Conservation (phyloP, 192 early-diverging fungal genomes). For the Coemansia aciculifera region DNA sequence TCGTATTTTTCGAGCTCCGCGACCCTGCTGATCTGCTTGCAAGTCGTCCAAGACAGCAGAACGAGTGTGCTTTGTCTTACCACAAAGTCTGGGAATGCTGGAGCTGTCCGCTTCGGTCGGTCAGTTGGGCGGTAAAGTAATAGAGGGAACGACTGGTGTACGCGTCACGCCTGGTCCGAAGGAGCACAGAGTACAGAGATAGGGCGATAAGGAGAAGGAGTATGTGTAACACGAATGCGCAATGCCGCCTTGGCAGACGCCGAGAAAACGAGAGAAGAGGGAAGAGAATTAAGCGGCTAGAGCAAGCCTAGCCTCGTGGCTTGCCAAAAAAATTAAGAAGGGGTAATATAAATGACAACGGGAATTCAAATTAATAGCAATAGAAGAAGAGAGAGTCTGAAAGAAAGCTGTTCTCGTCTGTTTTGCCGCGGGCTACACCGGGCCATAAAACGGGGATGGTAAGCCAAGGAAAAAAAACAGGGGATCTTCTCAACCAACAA, state of each 20-base stretch:
- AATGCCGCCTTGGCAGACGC: not conserved
- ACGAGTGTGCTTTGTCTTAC: not conserved
- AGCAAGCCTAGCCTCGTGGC: slow-evolving; percentile 3
- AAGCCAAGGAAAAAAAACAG: slow-evolving; percentile 10
- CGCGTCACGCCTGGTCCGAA: slow-evolving; percentile 1
- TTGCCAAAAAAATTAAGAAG: not conserved
- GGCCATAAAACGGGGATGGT: not conserved
- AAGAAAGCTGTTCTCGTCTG: not conserved
- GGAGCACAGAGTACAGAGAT: not conserved
- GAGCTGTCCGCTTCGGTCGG: not conserved
- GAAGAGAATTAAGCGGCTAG: not conserved
- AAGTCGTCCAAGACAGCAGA: not conserved
- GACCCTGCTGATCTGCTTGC: not conserved
- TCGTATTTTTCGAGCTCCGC: slow-evolving; percentile 17
- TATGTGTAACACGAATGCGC: slow-evolving; percentile 8
- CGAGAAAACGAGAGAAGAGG: not conserved
- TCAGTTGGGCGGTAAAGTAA: not conserved
- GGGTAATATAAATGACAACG: slow-evolving; percentile 2
- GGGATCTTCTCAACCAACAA: not conserved
- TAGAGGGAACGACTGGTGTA: not conserved
- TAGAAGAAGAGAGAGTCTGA: slow-evolving; percentile 4
- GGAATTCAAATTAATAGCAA: slow-evolving; percentile 7
- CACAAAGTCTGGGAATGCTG: not conserved
- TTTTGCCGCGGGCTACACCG: not conserved
- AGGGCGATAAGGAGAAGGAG: not conserved